These are phyloP conservation scores for Gnetum montanum DNA, from an alignment of 75 land plant species.

Conservation along the genomic window DNA sequence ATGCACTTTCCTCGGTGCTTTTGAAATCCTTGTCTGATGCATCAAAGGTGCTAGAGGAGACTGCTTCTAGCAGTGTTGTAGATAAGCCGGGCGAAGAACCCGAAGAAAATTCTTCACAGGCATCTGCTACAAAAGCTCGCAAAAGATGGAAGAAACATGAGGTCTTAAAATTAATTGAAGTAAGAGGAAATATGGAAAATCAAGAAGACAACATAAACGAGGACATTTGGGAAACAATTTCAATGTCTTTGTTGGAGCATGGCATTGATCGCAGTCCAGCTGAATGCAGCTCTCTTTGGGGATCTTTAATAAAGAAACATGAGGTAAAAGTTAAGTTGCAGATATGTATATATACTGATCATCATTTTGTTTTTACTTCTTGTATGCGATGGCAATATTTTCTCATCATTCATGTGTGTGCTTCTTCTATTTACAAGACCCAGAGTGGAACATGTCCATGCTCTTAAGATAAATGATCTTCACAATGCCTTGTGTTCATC, in stretches of 20 bases:
- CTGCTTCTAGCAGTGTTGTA: no score
- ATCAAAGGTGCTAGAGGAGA: background rate
- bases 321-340: constrained; percentile 40
- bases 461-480: background rate
- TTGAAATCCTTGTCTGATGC: background rate
- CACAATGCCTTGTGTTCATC: background rate
- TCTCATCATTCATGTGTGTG: background rate
- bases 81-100: background rate
- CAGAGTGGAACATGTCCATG: background rate
- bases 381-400: background rate
- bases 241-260: constrained; percentile 23
- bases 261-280: constrained; percentile 59
- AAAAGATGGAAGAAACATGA: constrained; percentile 74
- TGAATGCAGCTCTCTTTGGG: constrained; percentile 93
- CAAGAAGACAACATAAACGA: constrained; percentile 37
- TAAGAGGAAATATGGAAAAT: constrained; percentile 55
- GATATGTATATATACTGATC: background rate
- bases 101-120: background rate
- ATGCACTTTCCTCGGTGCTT: background rate
- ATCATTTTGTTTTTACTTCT: background rate
- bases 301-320: constrained; percentile 68
- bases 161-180: constrained; percentile 46
- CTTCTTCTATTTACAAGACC: background rate
- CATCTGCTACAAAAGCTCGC: constrained; percentile 23
- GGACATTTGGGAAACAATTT: constrained; percentile 84